Evolutionary conservation across 2,329 filamentous ascomycete genomes (phyloP), one percentile per base, ranked within the genome.

Genomic region (Laburnicola sp.): DNA sequence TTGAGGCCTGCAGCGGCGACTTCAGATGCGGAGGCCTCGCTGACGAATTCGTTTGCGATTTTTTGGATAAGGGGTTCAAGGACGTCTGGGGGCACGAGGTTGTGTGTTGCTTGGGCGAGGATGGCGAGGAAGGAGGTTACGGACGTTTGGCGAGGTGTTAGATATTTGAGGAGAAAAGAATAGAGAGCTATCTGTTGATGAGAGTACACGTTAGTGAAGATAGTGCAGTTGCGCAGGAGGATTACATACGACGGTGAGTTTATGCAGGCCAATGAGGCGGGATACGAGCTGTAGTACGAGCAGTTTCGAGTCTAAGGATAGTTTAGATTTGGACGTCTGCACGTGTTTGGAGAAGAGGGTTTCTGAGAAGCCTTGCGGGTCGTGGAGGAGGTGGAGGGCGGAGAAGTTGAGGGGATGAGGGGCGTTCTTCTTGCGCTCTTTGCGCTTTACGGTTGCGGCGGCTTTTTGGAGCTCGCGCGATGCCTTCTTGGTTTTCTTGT

Each of bases 41-140:
- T 96, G 2, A 99, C 93, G 68, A 99, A 99, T 71, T 99, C 94
- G 68, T 97, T 97, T 28, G 94, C 93, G 64, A 99, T 97, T 76
- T 97, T 97, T 71, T 91, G 87, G 2, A 99, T 80, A 3, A 97
- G 77, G 0, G 94, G 93, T 71, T 97, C 92, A 8, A 99, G 79
- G 0, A 86, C 88, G 78, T 99, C 94, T 0, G 93, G 93, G 0
- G 94, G 94, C 0, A 99, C 92, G 32, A 96, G 81, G 57, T 86
- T 88, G 71, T 99, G 94, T 6, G 91, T 91, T 3, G 89, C 89
- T 76, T 97, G 94, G 0, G 94, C 94, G 49, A 97, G 81, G 8
- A 87, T 96, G 9, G 94, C 94, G 50, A 99, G 79, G 74, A 97
- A 96, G 0, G 91, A 91, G 0, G 94, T 97, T 59, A 97, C 94